Conservation (phyloP, 768 basidiomycete species). For the Lyophyllum decastes region DNA sequence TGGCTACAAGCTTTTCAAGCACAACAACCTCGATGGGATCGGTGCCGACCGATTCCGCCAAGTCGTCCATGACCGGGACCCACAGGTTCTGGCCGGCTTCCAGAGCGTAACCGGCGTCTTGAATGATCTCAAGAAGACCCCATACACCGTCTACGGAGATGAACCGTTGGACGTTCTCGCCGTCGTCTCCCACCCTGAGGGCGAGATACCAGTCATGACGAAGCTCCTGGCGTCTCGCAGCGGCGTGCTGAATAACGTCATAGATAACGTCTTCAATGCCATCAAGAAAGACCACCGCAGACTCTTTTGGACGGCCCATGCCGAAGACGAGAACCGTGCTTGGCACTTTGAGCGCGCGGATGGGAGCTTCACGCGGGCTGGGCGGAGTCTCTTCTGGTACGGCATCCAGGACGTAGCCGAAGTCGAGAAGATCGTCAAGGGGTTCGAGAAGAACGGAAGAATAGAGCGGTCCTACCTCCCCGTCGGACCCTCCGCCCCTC, state of each 20-base stretch:
- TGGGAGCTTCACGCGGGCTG: conserved; percentile 94
- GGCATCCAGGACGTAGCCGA: conserved; percentile 90
- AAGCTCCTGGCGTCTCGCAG: conserved; percentile 87
- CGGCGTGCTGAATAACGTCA: conserved; percentile 90
- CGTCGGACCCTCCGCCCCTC: conserved; percentile 72
- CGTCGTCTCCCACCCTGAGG: conserved; percentile 89
- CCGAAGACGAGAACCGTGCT: conserved; percentile 93
- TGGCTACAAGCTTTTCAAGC: conserved; percentile 97
- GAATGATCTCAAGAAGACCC: conserved; percentile 74
- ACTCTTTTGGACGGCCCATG: conserved; percentile 97
- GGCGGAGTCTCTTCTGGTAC: conserved; percentile 97
- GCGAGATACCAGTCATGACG: conserved; percentile 87
- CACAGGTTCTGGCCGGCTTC: conserved; percentile 81
- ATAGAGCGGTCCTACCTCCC: conserved; percentile 91
- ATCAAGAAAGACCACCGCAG: conserved; percentile 92
- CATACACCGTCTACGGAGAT: conserved; percentile 97
- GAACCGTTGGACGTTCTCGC: conserved; percentile 96
- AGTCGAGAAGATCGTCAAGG: conserved; percentile 82
- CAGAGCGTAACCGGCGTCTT: conserved; percentile 89
- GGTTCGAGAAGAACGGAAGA: conserved; percentile 73
- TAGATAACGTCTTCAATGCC: conserved; percentile 97
- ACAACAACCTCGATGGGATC: conserved; percentile 75
- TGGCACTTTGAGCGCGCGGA: conserved; percentile 99
- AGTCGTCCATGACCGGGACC: conserved; percentile 93
- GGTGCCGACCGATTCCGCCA: conserved; percentile 95